Percentiles rank a stretch among this genome's conserved stretches.
These are phyloP conservation scores for Scenedesmus sp. DNA, from an alignment of 163 green algal species.

Conservation along the genomic window DNA sequence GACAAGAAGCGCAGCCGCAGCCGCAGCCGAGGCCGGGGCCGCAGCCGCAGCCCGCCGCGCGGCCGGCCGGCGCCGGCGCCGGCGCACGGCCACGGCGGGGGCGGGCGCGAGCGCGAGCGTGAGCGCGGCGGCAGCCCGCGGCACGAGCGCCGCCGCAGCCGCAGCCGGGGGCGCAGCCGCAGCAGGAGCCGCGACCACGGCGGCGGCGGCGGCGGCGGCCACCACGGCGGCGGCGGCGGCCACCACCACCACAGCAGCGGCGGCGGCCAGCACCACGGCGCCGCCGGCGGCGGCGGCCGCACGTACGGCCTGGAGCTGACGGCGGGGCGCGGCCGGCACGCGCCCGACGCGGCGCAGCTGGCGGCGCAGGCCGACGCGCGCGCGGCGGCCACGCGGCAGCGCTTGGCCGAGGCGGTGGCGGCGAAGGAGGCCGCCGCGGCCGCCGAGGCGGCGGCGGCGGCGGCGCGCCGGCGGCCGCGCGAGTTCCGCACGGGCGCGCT, in stretches of 20 bases:
- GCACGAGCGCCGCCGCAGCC: slow-evolving; percentile 6
- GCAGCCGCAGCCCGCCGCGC: slow-evolving; percentile 1
- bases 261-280: not conserved
- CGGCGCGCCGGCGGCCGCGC: slow-evolving; percentile 47
- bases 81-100: not conserved
- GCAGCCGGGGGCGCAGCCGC: not conserved
- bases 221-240: not conserved
- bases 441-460: slow-evolving; percentile 38
- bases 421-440: slow-evolving; percentile 65
- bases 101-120: not conserved
- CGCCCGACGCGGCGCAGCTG: not conserved
- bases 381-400: slow-evolving; percentile 63
- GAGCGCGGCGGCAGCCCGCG: not conserved
- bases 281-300: not conserved
- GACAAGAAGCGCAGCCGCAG: slow-evolving; percentile 59
- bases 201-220: not conserved
- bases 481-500: slow-evolving; percentile 69
- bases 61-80: slow-evolving; percentile 1
- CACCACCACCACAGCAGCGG: not conserved
- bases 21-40: not conserved
- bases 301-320: slow-evolving; percentile 25
- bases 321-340: not conserved
- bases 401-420: slow-evolving; percentile 70
- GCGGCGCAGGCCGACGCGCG: slow-evolving; percentile 26
- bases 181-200: slow-evolving; percentile 16